Base-by-base conservation (phyloP, 306 rosid species). In the Mucuna pruriens region DNA sequence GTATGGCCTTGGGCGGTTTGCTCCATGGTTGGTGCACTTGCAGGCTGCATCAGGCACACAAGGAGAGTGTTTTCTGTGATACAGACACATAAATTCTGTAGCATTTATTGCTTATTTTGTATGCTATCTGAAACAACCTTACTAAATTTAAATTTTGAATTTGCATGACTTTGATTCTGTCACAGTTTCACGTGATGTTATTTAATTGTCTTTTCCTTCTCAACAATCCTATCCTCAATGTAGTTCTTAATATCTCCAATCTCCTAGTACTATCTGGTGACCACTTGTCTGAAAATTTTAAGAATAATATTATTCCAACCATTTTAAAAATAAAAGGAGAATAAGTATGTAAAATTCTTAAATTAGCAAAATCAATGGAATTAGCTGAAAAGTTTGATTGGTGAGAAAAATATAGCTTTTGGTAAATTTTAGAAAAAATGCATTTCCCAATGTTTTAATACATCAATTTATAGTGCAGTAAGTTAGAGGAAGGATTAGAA, bases 181-280 rank as follows among this genome's bases (percentile, higher is more conserved):
- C 49, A 22, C 70, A 31, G 39, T 39, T 85, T 17, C 29, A 86
- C 90, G 88, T 88, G 92, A 83, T 63, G 44, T 51, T 70, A 84
- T 73, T 80, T 26, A 73, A 26, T 84, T 77, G 83, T 81, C 79
- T 40, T 33, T 71, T 62, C 61, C 51, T 57, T 29, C 75, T 12
- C 61, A 54, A 46, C 71, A 57, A 19, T 61, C 4, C 26, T 52
- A 19, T 61, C 4, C 26, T 52, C 67, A 65, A 1, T 79, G 0
- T 44, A 29, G 1, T 63, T 77, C 16, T 42, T 68, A 68, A 40
- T 42, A n/a, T n/a, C n/a, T n/a, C n/a, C n/a, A 1, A 68, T 68
- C 33, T 51, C 77, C 5, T 49, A 49, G 19, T 46, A 6, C n/a
- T 9, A 2, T 36, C 72, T 48, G 17, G 5, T 6, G 0, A 46